Conservation (phyloP, 1,284 basidiomycete genomes). For the Cystobasidium sp. region DNA sequence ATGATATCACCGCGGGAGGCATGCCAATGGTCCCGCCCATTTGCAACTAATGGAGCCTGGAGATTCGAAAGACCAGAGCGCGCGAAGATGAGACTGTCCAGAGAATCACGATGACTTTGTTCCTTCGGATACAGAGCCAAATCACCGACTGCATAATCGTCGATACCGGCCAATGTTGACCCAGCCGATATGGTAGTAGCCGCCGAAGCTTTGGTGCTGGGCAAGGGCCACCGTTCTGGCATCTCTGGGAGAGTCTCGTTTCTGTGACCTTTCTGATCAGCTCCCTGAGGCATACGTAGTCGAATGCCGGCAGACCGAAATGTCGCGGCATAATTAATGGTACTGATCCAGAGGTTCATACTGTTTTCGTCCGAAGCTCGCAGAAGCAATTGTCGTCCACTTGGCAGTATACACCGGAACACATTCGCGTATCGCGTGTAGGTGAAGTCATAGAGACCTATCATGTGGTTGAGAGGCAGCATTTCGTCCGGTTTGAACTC, state of each 20-base stretch:
- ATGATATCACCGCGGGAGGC: slow-evolving; percentile 11
- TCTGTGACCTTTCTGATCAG: background rate
- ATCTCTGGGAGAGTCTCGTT: background rate
- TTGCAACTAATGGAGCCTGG: too few species aligned
- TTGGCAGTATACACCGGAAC: slow-evolving; percentile 76
- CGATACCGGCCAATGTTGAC: too few species aligned
- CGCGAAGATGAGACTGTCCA: too few species aligned
- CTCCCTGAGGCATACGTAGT: background rate
- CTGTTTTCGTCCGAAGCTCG: slow-evolving; percentile 74
- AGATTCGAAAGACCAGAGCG: too few species aligned
- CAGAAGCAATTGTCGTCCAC: slow-evolving; percentile 79
- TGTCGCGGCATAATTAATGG: slow-evolving; percentile 91
- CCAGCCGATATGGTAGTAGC: too few species aligned
- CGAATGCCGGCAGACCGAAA: slow-evolving; percentile 86
- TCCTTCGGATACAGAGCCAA: too few species aligned
- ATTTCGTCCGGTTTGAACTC: slow-evolving; percentile 85
- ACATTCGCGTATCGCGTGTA: slow-evolving; percentile 76
- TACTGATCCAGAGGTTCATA: slow-evolving; percentile 87
- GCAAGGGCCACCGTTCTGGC: background rate
- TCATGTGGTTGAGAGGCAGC: slow-evolving; percentile 73
- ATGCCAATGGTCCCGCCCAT: background rate
- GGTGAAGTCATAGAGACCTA: slow-evolving; percentile 76
- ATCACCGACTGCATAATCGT: too few species aligned
- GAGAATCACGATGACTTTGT: too few species aligned
- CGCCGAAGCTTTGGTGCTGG: too few species aligned